Evolutionary conservation across 2,329 filamentous ascomycete genomes (phyloP), one percentile per base, ranked within the genome.

Genomic region (Fusarium robinianum): DNA sequence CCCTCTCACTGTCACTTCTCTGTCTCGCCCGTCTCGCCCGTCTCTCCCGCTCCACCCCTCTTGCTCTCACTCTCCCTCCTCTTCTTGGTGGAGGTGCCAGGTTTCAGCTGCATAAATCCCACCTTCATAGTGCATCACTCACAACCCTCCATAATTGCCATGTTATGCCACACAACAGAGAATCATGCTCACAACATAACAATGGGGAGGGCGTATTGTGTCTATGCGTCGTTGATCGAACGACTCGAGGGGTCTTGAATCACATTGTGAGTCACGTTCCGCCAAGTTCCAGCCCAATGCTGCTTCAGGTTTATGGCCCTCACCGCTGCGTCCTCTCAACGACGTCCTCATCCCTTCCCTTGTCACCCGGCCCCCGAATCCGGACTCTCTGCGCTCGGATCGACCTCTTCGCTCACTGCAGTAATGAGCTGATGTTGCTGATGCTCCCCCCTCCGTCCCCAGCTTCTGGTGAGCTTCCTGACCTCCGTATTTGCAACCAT

Each of bases 391-490:
- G 26, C 36, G 25, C 43, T 49, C 34, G 37, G 38, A 29, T 29
- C 22, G 30, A 30, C 49, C 32, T 48, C 31, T 37, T 46, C 26
- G 41, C 26, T 50, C 15, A 39, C 29, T 44, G 45, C 36, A 55
- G 41, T 27, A 42, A 52, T 58, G 53, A 57, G 37, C 53, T 58
- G 55, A 58, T 55, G 25, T 25, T 38, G 41, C 31, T 35, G 23
- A 42, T 39, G 23, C 42, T 35, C 26, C 21, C 39, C 43, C 33
- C 41, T 42, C 25, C 31, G 14, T 29, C 43, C 34, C 34, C 21
- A 41, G 19, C 14, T 50, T 51, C 32, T 40, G 33, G 31, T 35
- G 36, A 41, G 51, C 41, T 29, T 32, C 31, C 46, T 51, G 46
- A 45, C 36, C 50, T 39, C 34, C 29, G 32, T 27, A 41, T 27